Percentiles rank a stretch among this genome's conserved stretches.
Conservation (phyloP, 2,329 filamentous ascomycete species). For the Pezicula carpinea region DNA sequence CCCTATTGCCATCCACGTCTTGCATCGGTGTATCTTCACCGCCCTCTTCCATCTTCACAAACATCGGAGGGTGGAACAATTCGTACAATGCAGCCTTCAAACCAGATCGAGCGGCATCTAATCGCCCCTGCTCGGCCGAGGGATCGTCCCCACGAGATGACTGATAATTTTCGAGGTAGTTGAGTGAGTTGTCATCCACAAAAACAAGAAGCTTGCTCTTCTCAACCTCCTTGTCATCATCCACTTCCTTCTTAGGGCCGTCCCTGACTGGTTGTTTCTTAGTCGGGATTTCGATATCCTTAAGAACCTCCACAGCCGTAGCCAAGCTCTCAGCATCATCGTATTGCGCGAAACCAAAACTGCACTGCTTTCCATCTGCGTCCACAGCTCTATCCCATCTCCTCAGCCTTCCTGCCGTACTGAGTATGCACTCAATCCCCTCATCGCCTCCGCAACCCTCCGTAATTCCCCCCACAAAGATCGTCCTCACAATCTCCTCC, state of each 20-base stretch:
- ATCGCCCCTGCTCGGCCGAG: slow-evolving; percentile 57
- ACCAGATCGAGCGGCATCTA: slow-evolving; percentile 64
- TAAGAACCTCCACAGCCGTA: slow-evolving; percentile 78
- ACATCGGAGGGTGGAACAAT: slow-evolving; percentile 62
- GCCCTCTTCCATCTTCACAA: slow-evolving; percentile 45
- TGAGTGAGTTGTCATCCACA: slow-evolving; percentile 76
- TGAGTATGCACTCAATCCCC: slow-evolving; percentile 72
- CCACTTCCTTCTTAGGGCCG: slow-evolving; percentile 36
- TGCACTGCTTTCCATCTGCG: slow-evolving; percentile 70
- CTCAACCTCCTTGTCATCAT: slow-evolving; percentile 43
- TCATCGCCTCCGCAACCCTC: slow-evolving; percentile 73
- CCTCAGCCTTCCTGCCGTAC: slow-evolving; percentile 71
- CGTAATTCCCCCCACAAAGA: slow-evolving; percentile 85
- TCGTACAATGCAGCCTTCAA: slow-evolving; percentile 66
- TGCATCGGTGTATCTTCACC: slow-evolving; percentile 69
- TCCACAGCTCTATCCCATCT: slow-evolving; percentile 81
- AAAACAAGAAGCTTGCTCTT: slow-evolving; percentile 68
- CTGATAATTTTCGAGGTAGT: slow-evolving; percentile 81
- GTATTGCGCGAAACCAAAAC: slow-evolving; percentile 94
- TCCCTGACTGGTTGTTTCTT: slow-evolving; percentile 62
- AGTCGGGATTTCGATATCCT: slow-evolving; percentile 74
- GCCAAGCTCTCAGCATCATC: slow-evolving; percentile 86
- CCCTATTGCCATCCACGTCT: slow-evolving; percentile 49
- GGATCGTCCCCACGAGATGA: slow-evolving; percentile 59
- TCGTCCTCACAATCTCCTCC: slow-evolving; percentile 87